Conservation (phyloP, 1,139 yeast genomes). For the Blastobotrys serpentis region DNA sequence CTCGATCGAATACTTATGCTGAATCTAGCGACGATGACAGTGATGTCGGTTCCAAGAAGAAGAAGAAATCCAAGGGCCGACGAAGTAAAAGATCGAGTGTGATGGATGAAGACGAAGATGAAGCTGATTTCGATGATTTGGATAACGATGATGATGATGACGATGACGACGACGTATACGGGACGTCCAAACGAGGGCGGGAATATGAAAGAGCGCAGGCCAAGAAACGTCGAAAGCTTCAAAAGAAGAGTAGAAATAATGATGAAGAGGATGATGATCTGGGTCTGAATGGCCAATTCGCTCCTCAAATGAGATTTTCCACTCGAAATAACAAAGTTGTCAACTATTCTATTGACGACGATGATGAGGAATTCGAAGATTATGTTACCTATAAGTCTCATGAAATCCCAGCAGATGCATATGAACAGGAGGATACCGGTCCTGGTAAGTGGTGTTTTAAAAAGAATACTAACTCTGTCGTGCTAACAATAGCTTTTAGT, state of each 20-base stretch:
- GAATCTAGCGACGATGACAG: slow-evolving; percentile 27
- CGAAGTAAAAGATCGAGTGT: slow-evolving; percentile 11
- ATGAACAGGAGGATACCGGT: slow-evolving; percentile 9
- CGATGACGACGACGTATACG: slow-evolving; percentile 37
- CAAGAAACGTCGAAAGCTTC: slow-evolving; percentile 29
- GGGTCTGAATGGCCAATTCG: slow-evolving; percentile 28
- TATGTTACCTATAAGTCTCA: slow-evolving; percentile 30
- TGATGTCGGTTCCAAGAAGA: slow-evolving; percentile 14
- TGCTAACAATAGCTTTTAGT: no score
- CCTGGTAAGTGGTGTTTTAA: slow-evolving; percentile 1
- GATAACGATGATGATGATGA: slow-evolving; percentile 38
- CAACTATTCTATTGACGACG: slow-evolving; percentile 73
- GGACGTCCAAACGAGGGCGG: slow-evolving; percentile 25
- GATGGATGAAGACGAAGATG: slow-evolving; percentile 20
- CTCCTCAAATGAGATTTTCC: slow-evolving; percentile 59
- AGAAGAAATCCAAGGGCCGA: slow-evolving; percentile 13
- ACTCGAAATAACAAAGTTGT: slow-evolving; percentile 68
- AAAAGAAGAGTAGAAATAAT: slow-evolving; percentile 23
- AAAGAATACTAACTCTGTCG: no score
- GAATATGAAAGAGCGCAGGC: slow-evolving; percentile 20
- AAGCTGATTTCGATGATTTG: slow-evolving; percentile 27
- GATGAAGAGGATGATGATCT: no score
- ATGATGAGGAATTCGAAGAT: slow-evolving; percentile 56
- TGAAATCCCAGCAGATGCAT: slow-evolving; percentile 20
- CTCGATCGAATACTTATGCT: slow-evolving; percentile 26